Percentiles rank a stretch among this genome's conserved stretches.
Evolutionary conservation across 257 asterid species (phyloP).

Genomic region (Sherardia arvensis): DNA sequence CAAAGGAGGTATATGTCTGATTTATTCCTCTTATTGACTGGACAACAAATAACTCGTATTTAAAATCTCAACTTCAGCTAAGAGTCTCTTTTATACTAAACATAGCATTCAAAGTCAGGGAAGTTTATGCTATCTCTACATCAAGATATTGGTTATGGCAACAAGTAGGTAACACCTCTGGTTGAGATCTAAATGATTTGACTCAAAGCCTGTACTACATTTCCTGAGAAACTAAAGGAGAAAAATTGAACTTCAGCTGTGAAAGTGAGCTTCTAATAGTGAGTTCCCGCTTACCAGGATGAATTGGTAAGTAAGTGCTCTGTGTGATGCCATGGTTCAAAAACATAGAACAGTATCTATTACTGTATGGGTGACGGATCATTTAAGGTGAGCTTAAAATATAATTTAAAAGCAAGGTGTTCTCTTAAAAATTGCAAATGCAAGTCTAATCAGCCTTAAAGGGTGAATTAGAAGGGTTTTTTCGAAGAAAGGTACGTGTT

Average conservation of each 20-base stretch:
- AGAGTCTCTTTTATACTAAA: not conserved
- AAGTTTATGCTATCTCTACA: not conserved
- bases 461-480: too few relatives aligned
- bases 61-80: not conserved
- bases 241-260: not conserved
- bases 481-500: too few relatives aligned
- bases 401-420: not conserved
- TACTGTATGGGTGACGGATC: not conserved
- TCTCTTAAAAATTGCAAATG: not conserved
- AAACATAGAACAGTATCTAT: not conserved
- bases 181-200: not conserved
- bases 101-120: not conserved
- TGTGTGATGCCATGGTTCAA: not conserved
- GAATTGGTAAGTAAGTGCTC: not conserved
- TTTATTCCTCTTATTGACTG: not conserved
- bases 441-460: not conserved
- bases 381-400: not conserved
- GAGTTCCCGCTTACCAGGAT: not conserved
- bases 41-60: not conserved
- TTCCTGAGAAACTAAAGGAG: not conserved
- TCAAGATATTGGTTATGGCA: not conserved
- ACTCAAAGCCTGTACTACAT: not conserved
- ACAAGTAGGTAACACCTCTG: not conserved
- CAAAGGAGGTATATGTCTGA: not conserved
- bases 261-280: slow-evolving; percentile 3